Evolutionary conservation across 768 basidiomycete genomes (phyloP), one percentile per base, ranked within the genome.

Genomic region (Pilatotrama ljubarskyi): DNA sequence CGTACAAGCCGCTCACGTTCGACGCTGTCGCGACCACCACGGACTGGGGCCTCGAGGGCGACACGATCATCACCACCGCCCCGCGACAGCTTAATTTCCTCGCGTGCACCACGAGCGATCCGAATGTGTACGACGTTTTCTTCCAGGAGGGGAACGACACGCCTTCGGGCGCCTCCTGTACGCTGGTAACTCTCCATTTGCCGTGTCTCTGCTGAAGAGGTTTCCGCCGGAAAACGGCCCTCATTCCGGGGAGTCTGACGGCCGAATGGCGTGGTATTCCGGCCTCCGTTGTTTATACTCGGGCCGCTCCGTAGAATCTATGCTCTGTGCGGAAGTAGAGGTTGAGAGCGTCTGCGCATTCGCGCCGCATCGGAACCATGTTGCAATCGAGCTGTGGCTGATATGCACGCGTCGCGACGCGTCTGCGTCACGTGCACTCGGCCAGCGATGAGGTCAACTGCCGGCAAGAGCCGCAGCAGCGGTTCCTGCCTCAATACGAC

Each of bases 11-110:
- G 13, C 69, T 85, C 46, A 77, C 75, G 1, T 75, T 84, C 49
- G 77, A 74, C 50, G 62, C 73, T 1, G 76, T 79, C 0, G 80
- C 83, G 13, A 76, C 72, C 4, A 84, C 82, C 18, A 80, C 79
- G 7, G 75, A 82, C 64, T 84, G 83, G 83, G 80, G 76, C 36
- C 75, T 85, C 37, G 82, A 83, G 68, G 83, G 83, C 11, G 84
- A 85, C 63, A 83, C 84, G 14, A 84, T 84, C 66, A 81, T 85
- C 67, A 83, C 78, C 24, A 82, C 78, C 5, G 70, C 66, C 57
- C 82, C 81, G 20, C 72, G 81, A 36, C 78, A 82, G 68, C 75
- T 82, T 52, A 84, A 84, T 68, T 85, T 83, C 72, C 69, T 84
- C 24, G 82, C 80, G 8, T 84, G 83, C 65, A 65, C 78, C 15